A percentile compares a stretch with the other conserved stretches of the same genome.
phyloP scores from a whole-genome alignment of 2,329 filamentous ascomycete genomes.

The Aspergillus puulaauensis region DNA sequence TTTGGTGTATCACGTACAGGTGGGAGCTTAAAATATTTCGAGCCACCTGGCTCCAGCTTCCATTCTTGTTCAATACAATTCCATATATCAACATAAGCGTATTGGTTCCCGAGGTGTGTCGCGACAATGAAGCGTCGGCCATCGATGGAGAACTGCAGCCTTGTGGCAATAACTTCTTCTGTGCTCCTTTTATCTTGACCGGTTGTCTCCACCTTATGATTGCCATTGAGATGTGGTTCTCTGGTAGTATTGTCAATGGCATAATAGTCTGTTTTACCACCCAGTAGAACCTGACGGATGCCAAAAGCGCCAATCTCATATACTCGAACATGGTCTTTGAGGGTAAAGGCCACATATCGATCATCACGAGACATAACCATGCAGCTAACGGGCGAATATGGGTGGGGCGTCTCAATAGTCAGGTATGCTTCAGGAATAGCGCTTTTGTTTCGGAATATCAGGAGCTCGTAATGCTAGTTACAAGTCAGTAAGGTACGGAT shows the following conservation, averaged over 20 bases:
- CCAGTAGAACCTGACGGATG: constrained; percentile 16
- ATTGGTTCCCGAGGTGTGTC: constrained; percentile 33
- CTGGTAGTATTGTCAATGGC: constrained; percentile 5
- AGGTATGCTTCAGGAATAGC: constrained; percentile 19
- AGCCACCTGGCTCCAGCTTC: constrained; percentile 16
- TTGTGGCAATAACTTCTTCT: constrained; percentile 29
- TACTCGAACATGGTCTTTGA: constrained; percentile 20
- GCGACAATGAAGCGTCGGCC: constrained; percentile 32
- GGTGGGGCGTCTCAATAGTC: constrained; percentile 30
- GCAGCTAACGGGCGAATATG: constrained; percentile 13
- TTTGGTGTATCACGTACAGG: constrained; percentile 11
- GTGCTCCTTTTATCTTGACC: constrained; percentile 14
- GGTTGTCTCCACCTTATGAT: not conserved
- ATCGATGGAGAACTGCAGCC: constrained; percentile 35
- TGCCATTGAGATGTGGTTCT: not conserved
- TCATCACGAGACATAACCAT: constrained; percentile 26
- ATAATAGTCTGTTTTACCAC: constrained; percentile 9
- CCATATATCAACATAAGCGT: constrained; percentile 23
- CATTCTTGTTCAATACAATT: constrained; percentile 19
- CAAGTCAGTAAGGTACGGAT: constrained; percentile 11
- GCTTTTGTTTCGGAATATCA: constrained; percentile 29
- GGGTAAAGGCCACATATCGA: constrained; percentile 21
- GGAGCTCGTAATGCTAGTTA: constrained; percentile 23
- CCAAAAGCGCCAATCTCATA: constrained; percentile 18
- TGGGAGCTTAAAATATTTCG: constrained; percentile 20